Conservation (phyloP, 225 moss, liverwort and hornwort genomes). For the Pleurozium schreberi region DNA sequence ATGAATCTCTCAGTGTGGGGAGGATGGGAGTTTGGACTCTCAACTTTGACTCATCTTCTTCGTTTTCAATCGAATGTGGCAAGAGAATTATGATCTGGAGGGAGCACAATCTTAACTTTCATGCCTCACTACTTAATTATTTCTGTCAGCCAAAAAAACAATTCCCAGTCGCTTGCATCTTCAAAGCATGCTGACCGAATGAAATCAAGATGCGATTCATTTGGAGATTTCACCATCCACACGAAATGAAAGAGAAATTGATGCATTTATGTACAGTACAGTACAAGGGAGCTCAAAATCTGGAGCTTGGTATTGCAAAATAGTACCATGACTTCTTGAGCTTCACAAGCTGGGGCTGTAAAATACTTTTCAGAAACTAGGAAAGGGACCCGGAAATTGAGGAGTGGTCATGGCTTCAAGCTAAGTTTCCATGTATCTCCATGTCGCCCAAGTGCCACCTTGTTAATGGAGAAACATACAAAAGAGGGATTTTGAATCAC, state of each 20-base stretch:
- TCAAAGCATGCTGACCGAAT: not conserved
- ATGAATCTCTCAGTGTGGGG: too few species aligned
- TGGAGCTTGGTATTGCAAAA: not conserved
- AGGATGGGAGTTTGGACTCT: too few species aligned
- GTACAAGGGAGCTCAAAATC: not conserved
- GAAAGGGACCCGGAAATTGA: too few species aligned
- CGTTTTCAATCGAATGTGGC: too few species aligned
- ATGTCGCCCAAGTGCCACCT: not conserved
- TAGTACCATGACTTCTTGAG: not conserved
- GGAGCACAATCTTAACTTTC: too few species aligned
- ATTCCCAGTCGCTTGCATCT: not conserved
- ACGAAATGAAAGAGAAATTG: not conserved
- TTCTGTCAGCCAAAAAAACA: too few species aligned
- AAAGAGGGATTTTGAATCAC: not conserved
- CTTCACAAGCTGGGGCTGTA: not conserved
- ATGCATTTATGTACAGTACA: not conserved
- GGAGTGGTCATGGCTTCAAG: too few species aligned
- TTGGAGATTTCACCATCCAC: not conserved
- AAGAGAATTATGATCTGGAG: too few species aligned
- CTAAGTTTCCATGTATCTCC: too few species aligned
- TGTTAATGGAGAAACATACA: not conserved
- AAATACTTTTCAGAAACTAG: too few species aligned
- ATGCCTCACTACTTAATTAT: too few species aligned
- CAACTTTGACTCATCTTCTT: too few species aligned
- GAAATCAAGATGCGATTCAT: not conserved